Evolutionary conservation across 768 basidiomycete species (phyloP).

Genomic region (Boletus huronensis): DNA sequence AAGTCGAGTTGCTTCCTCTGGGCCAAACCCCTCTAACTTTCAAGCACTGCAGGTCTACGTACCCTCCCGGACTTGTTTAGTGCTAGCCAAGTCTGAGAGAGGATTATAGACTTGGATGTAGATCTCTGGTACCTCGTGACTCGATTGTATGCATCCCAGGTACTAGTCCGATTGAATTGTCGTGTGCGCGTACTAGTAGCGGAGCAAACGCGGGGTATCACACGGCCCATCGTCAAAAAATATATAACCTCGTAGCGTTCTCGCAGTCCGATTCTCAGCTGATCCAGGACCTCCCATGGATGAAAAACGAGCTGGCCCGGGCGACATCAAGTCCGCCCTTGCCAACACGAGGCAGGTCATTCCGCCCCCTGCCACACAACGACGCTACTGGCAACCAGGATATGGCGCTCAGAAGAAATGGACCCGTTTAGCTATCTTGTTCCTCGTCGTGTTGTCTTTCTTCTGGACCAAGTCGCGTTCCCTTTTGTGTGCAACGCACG

Average conservation of each 20-base stretch:
- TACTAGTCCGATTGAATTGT: not conserved
- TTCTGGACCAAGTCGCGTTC: conserved; percentile 11
- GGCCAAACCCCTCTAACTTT: not conserved
- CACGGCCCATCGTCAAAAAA: too few relatives aligned
- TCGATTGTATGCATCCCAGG: not conserved
- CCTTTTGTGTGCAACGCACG: not conserved
- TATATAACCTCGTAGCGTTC: not conserved
- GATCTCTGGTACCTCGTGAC: not conserved
- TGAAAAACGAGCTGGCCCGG: conserved; percentile 8
- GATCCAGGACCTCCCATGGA: conserved; percentile 15
- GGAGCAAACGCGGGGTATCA: too few relatives aligned
- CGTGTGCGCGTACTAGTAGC: too few relatives aligned
- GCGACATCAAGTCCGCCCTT: conserved; percentile 1
- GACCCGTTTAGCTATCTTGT: conserved; percentile 4
- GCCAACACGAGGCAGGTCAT: conserved; percentile 3
- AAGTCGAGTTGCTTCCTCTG: conserved; percentile 2
- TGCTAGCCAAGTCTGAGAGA: conserved; percentile 21
- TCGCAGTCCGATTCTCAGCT: not conserved
- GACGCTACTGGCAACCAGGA: not conserved
- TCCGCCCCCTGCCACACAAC: conserved; percentile 19
- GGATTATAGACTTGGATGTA: not conserved
- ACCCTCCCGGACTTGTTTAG: conserved; percentile 32
- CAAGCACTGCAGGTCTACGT: conserved; percentile 25
- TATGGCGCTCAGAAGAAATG: conserved; percentile 14
- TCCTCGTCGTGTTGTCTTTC: conserved; percentile 13